phyloP scores from a whole-genome alignment of 306 rosid species.

The Comarum palustre region DNA sequence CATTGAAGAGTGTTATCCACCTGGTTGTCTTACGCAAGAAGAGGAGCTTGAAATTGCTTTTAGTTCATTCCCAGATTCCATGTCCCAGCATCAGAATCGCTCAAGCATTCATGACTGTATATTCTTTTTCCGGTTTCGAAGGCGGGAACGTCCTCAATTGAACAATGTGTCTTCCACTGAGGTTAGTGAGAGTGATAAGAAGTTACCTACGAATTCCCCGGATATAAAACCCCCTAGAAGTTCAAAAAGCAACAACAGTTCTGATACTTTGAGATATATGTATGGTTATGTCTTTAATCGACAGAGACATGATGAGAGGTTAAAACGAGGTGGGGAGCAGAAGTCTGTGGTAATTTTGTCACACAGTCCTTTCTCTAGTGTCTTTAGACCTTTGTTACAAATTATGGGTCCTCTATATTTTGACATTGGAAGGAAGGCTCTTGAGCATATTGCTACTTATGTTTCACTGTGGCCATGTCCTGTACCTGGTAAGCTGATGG shows the following conservation, averaged over 20 bases:
- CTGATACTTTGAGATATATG: slow-evolving; percentile 48
- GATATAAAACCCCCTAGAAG: slow-evolving; percentile 32
- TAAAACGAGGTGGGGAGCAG: slow-evolving; percentile 95
- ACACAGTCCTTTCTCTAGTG: slow-evolving; percentile 65
- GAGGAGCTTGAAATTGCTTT: slow-evolving; percentile 85
- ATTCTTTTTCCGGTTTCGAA: slow-evolving; percentile 73
- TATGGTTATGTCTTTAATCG: slow-evolving; percentile 91
- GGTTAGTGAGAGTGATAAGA: slow-evolving; percentile 37
- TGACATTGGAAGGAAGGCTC: slow-evolving; percentile 83
- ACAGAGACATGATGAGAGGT: slow-evolving; percentile 93
- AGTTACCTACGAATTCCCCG: slow-evolving; percentile 31
- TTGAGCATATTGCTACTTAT: slow-evolving; percentile 84
- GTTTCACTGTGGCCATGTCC: slow-evolving; percentile 90
- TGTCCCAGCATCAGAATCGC: slow-evolving; percentile 84
- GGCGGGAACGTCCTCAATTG: slow-evolving; percentile 39
- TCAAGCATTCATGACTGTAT: slow-evolving; percentile 83
- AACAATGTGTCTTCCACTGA: slow-evolving; percentile 37
- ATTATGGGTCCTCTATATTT: slow-evolving; percentile 90
- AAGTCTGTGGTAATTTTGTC: slow-evolving; percentile 89
- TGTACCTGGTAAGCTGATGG: slow-evolving; percentile 72
- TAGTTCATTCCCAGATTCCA: slow-evolving; percentile 78
- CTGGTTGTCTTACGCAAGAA: slow-evolving; percentile 59
- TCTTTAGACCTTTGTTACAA: slow-evolving; percentile 84
- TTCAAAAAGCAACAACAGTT: slow-evolving; percentile 30
- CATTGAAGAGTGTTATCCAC: slow-evolving; percentile 92